Conservation (phyloP, 2,329 filamentous ascomycete species). For the Colletotrichum magnum region DNA sequence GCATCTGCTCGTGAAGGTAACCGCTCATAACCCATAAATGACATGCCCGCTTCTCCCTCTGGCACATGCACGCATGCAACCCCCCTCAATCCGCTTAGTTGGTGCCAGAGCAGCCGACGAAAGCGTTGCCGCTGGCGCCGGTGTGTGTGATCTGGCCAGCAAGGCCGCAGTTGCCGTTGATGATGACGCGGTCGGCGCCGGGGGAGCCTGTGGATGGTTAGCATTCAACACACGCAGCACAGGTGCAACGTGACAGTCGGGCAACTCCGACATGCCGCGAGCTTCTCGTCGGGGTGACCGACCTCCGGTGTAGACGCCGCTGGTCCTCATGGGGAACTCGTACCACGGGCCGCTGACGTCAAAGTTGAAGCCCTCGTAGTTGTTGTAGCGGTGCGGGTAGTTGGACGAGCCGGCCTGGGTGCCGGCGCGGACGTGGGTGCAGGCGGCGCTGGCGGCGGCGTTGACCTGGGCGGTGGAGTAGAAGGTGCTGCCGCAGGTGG, state of each 20-base stretch:
- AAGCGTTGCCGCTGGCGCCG: slow-evolving; percentile 77
- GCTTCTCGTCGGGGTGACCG: slow-evolving; percentile 42
- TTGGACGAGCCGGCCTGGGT: slow-evolving; percentile 50
- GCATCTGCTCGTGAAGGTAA: neutral
- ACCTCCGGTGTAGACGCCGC: slow-evolving; percentile 72
- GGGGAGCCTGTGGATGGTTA: slow-evolving; percentile 63
- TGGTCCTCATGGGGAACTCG: slow-evolving; percentile 73
- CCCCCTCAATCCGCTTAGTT: neutral
- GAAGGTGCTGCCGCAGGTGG: slow-evolving; percentile 66
- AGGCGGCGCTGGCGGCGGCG: slow-evolving; percentile 66
- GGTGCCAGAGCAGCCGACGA: slow-evolving; percentile 63
- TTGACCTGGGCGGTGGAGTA: slow-evolving; percentile 67
- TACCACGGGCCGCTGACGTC: slow-evolving; percentile 70
- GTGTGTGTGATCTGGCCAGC: slow-evolving; percentile 80
- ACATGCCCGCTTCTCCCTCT: neutral
- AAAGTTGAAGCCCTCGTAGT: slow-evolving; percentile 75
- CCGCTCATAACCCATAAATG: slow-evolving; percentile 17
- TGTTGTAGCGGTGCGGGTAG: slow-evolving; percentile 74
- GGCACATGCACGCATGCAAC: neutral
- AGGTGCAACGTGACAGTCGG: neutral
- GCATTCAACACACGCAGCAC: neutral
- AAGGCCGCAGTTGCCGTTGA: slow-evolving; percentile 69
- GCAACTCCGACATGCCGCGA: too few relatives aligned
- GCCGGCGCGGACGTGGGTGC: slow-evolving; percentile 61
- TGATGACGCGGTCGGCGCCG: slow-evolving; percentile 76